Evolutionary conservation across 2,329 filamentous ascomycete species (phyloP), one percentile per base, ranked within the genome.

Genomic region (Biscogniauxia marginata): DNA sequence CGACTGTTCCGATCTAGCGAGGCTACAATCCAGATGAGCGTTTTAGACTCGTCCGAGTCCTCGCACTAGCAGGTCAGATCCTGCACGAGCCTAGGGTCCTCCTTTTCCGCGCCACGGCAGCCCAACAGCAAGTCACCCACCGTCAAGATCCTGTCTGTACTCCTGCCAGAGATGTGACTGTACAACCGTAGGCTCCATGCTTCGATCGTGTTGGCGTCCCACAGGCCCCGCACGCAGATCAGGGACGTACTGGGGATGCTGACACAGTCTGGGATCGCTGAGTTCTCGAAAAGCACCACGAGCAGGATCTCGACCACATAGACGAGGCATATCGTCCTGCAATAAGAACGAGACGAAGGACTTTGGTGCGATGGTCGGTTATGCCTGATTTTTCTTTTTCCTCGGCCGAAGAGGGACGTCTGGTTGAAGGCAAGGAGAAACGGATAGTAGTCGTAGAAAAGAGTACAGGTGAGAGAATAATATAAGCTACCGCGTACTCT

Each of bases 11-110:
- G n/a, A 24, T 75, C 69, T 64, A 75, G 70, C 51, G 64, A 45
- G 3, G 57, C 55, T 1, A 65, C 64, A 67, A 65, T 75, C 73
- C 60, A 68, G 1, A 67, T 56, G 55, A 64, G 60, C 11, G 52
- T 66, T 43, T 57, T 62, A 44, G 68, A 63, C n/a, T 66, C 66
- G 54, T 70, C 68, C 4, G 63, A 8, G 5, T 46, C 57, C 48
- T 66, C 64, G 25, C 67, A 69, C 67, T 68, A 70, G n/a, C 52
- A 56, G 3, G 46, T 58, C 20, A 69, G 34, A 30, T 60, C 61
- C 3, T 56, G 39, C 24, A 60, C 50, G 8, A 60, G 19, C 19
- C 21, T 49, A 8, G 43, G 20, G 6, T 55, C 48, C 4, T 30
- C 54, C 13, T 48, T 39, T 34, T 43, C 34, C 23, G 13, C 46